Base-by-base conservation (phyloP, 345 rosid genomes). In the Combretum micranthum region DNA sequence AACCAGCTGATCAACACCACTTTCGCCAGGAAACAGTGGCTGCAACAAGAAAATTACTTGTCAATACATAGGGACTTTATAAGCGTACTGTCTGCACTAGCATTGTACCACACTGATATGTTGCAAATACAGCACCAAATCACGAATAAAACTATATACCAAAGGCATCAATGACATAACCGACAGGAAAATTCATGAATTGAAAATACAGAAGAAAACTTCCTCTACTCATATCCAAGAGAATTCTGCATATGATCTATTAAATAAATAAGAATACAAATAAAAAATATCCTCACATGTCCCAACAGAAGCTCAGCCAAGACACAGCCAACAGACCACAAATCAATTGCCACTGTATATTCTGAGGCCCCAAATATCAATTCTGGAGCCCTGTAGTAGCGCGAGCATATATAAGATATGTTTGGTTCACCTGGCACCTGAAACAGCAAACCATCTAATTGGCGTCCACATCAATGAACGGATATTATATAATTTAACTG, bases 301-400 rank as follows among this genome's bases (percentile, higher is more conserved):
- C 99, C 96, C 60, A 90, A 92, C 60, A 93, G 85, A 62, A 90
- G 95, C 70, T 93, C 99, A 17, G 97, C 92, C 82, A 93, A 65
- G 57, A 93, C 97, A 69, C 99, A 90, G 53, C 97, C 99, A 67
- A 68, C 87, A 19, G 99, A 93, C 99, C 99, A 93, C 80, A 90
- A 79, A 75, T 93, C 99, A 65, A 93, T 90, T 52, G 99, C 96
- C 77, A 76, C 81, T 47, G 96, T 90, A 73, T 93, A 93, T 43
- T 86, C 90, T n/a, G 96, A 78, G 11, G 96, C 97, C 48, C 99
- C 99, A 42, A 93, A 93, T 76, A 93, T 93, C 65, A 93, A 95
- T 82, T 93, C 99, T 9, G 99, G 99, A 37, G 99, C 97, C 69
- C 99, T 82, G 70, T 90, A 93, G 75, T 93, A 93, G 57, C 99